Conservation (phyloP, 352 stramenopile genomes). For the Globisporangium polare region DNA sequence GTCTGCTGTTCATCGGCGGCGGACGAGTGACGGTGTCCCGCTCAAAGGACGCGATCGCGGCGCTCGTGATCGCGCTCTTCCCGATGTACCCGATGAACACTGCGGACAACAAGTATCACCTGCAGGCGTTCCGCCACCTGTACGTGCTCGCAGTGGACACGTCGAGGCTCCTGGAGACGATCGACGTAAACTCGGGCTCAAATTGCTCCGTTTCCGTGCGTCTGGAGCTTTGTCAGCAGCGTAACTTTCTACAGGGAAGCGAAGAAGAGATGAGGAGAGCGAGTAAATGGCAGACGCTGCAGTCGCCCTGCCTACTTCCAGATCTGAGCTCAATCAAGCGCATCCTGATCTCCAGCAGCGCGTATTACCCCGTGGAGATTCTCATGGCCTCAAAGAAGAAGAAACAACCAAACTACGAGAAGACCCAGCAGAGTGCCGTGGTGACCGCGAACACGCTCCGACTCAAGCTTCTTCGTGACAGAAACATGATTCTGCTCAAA, state of each 20-base stretch:
- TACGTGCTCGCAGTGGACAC: conserved; percentile 85
- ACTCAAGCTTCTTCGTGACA: conserved; percentile 47
- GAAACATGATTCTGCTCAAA: conserved; percentile 65
- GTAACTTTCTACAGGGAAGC: neutral
- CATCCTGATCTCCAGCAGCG: conserved; percentile 37
- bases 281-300: conserved; percentile 24
- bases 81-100: conserved; percentile 91
- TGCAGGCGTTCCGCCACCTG: conserved; percentile 89
- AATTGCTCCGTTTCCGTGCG: conserved; percentile 44
- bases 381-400: conserved; percentile 16
- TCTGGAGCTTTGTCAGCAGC: conserved; percentile 29
- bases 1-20: conserved; percentile 95
- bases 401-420: neutral
- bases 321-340: conserved; percentile 53
- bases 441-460: conserved; percentile 51
- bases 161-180: conserved; percentile 61
- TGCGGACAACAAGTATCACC: conserved; percentile 92
- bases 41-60: conserved; percentile 89
- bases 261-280: neutral
- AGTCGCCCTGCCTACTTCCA: conserved; percentile 68
- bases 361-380: conserved; percentile 78
- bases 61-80: conserved; percentile 93
- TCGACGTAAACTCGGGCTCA: conserved; percentile 60
- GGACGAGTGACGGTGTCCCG: conserved; percentile 91
- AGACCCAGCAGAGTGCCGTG: neutral